phyloP scores from a whole-genome alignment of 306 rosid species.

The Cucurbita ficifolia region DNA sequence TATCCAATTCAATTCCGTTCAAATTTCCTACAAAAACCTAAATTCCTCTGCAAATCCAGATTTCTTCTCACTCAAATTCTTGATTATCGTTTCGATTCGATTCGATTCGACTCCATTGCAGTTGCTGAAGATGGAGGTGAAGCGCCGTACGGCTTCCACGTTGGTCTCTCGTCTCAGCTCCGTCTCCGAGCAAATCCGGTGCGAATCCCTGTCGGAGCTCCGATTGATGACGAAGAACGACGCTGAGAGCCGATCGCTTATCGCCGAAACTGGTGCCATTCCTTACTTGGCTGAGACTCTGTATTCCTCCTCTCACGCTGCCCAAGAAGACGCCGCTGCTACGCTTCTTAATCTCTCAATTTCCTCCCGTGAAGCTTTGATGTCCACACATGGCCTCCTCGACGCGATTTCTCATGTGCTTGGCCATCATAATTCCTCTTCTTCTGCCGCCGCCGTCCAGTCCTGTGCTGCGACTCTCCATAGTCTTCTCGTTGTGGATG shows the following conservation, averaged over 20 bases:
- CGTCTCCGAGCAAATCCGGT: conserved; percentile 51
- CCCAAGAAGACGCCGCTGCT: conserved; percentile 85
- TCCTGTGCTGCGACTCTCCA: conserved; percentile 73
- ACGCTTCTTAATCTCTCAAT: conserved; percentile 77
- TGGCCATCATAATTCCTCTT: conserved; percentile 25
- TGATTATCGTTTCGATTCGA: neutral
- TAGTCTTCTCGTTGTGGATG: conserved; percentile 61
- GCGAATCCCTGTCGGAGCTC: conserved; percentile 48
- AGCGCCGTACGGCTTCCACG: conserved; percentile 27
- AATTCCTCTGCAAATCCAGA: neutral
- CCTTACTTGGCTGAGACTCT: conserved; percentile 64
- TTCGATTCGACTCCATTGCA: neutral
- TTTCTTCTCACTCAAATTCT: neutral
- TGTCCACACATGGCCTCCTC: conserved; percentile 75
- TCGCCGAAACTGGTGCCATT: conserved; percentile 60
- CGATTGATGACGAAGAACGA: conserved; percentile 56
- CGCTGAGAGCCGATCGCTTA: conserved; percentile 49
- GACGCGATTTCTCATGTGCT: conserved; percentile 71
- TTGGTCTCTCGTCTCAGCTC: conserved; percentile 63
- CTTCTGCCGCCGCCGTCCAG: conserved; percentile 67
- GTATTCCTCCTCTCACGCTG: conserved; percentile 35
- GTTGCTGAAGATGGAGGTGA: conserved; percentile 33
- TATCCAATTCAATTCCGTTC: neutral
- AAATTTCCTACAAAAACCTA: neutral
- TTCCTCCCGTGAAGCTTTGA: conserved; percentile 35